A percentile compares a stretch with the other conserved stretches of the same genome.
These are phyloP conservation scores for Acanthamoeba quina DNA, from an alignment of 208 protist genomes.

Conservation along the genomic window DNA sequence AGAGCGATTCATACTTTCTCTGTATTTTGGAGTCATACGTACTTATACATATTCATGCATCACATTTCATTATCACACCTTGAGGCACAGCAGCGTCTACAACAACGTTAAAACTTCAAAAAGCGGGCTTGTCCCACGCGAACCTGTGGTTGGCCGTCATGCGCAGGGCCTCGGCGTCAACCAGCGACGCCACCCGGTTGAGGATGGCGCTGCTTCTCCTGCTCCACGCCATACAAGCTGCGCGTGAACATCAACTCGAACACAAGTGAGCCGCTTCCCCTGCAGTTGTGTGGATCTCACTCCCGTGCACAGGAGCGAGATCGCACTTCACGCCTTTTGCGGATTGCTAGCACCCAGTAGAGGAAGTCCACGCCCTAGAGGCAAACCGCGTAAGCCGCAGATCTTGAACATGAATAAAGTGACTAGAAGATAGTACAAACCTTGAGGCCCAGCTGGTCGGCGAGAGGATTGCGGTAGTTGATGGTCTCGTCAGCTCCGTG, in stretches of 20 bases:
- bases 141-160: slow-evolving; percentile 4
- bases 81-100: too few relatives aligned
- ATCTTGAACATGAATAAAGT: too few relatives aligned
- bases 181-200: slow-evolving; percentile 18
- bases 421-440: too few relatives aligned
- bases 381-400: too few relatives aligned
- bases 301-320: too few relatives aligned
- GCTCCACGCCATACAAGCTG: neutral
- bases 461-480: slow-evolving; percentile 20
- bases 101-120: neutral
- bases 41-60: neutral
- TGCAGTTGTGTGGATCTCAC: neutral
- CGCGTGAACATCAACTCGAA: slow-evolving; percentile 53
- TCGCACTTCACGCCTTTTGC: too few relatives aligned
- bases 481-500: slow-evolving; percentile 49
- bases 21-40: neutral
- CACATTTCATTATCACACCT: too few relatives aligned
- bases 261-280: slow-evolving; percentile 44
- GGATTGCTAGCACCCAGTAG: neutral
- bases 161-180: neutral
- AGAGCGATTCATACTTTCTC: neutral
- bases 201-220: slow-evolving; percentile 70
- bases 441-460: slow-evolving; percentile 3
- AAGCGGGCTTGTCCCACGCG: neutral
- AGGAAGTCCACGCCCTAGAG: slow-evolving; percentile 70